Base-by-base conservation (phyloP, 768 basidiomycete species). In the Boletellus sp. region DNA sequence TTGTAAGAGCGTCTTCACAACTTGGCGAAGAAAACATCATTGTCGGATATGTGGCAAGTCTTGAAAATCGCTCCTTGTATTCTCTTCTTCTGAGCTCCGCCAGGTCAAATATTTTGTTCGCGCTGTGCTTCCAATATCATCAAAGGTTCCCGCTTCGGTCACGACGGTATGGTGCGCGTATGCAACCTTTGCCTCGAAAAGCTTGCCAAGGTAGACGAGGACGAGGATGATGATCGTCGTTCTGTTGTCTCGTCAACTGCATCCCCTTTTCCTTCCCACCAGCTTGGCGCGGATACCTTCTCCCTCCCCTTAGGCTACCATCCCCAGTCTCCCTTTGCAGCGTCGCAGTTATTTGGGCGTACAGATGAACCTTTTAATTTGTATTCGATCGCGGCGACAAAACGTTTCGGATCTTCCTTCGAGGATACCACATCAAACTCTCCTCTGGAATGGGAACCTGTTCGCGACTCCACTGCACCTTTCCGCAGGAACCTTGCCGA, bases 121-220 rank as follows among this genome's bases (percentile, higher is more conserved):
- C 83, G 93, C 9, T 99, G 96, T 67, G 94, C 96, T 3, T 94
- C 93, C 26, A 95, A 96, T 60, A 88, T 96, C 57, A 94, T 98
- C 68, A 94, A 94, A 57, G 94, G 93, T 15, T 78, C 84, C 12
- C 84, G 94, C 7, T 97, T 96, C 61, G 94, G 94, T 4, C 87
- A 92, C 52, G 88, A 95, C 46, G 93, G 93, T n/a, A 90, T 90
- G 81, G 80, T 99, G 45, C 83, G 96, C 48, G 88, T 96, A 9
- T 99, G 96, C 71, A 97, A 97, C 59, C 74, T 96, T 13, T 98
- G 95, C 67, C 74, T 95, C n/a, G 87, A 90, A 56, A 93, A 93
- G 68, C 80, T 94, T 48, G 86, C 89, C 47, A 90, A 84, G 54
- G 91, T 86, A 6, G 87, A 88, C 45, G 85, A 89, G 45, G 90